Evolutionary conservation across 257 asterid species (phyloP).

Genomic region (Striga asiatica): DNA sequence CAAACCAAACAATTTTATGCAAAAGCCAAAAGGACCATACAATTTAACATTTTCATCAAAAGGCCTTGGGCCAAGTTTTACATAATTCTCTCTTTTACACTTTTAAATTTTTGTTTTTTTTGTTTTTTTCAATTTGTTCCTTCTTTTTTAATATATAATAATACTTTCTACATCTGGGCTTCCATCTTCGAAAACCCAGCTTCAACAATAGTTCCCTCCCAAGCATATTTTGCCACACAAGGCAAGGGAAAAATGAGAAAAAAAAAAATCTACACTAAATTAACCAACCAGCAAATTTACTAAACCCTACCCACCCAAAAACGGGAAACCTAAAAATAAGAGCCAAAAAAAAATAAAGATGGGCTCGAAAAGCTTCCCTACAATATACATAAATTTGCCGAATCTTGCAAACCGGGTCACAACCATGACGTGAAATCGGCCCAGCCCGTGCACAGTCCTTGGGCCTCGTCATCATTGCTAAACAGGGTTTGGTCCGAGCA

Average conservation of each 20-base stretch:
- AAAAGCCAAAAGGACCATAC: no score
- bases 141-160: slow-evolving; percentile 19
- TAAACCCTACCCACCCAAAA: slow-evolving; percentile 24
- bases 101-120: neutral
- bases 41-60: no score
- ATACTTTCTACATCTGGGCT: slow-evolving; percentile 38
- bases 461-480: slow-evolving; percentile 78
- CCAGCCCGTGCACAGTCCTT: slow-evolving; percentile 97
- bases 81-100: neutral
- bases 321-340: slow-evolving; percentile 17
- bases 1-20: no score
- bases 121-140: no score
- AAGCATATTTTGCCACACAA: slow-evolving; percentile 22
- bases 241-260: slow-evolving; percentile 29
- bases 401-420: slow-evolving; percentile 7
- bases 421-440: slow-evolving; percentile 81
- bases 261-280: slow-evolving; percentile 34
- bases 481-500: slow-evolving; percentile 94
- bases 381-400: slow-evolving; percentile 42
- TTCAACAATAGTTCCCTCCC: slow-evolving; percentile 39
- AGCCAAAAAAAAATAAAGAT: slow-evolving; percentile 3
- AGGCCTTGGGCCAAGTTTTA: slow-evolving; percentile 25
- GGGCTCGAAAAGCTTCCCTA: slow-evolving; percentile 48
- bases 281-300: slow-evolving; percentile 29
- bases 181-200: slow-evolving; percentile 55